Base-by-base conservation (phyloP, 2,329 filamentous ascomycete genomes). In the Chalara sp. region DNA sequence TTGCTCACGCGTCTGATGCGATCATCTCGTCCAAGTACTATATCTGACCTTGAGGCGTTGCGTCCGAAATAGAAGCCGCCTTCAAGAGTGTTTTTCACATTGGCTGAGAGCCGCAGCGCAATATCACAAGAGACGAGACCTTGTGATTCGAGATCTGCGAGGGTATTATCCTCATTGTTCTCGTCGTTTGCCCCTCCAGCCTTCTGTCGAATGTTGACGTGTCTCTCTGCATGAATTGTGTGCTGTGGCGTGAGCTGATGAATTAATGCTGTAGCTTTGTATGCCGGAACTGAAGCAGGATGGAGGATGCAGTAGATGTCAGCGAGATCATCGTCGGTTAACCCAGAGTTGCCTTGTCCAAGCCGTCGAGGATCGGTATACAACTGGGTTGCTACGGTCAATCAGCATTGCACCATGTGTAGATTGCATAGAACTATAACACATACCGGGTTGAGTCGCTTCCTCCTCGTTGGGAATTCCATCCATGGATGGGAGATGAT, bases 251-350 rank as follows among this genome's bases (percentile, higher is more conserved):
- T 67, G 6, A 62, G 56, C 7, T 69, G 57, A 8, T 78, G 75
- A 21, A 81, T 80, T 3, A 73, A 68, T 41, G 73, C 69, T 8
- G 58, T 82, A 59, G 91, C 87, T 56, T 75, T 73, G 56, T 85
- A 83, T 21, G 92, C 89, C 28, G 80, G 78, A 39, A 81, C 75
- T 2, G 89, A 88, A 57, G 81, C 81, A 8, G 92, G 91, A 59
- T 95, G 84, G 31, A 97, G 78, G 51, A 96, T 83, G 70, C 90
- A 95, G 57, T 96, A 81, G 59, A 96, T 89, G 69, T 96, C 91
- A 55, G 88, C 81, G 46, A 93, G 80, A 66, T 96, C 91, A 57
- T 87, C 80, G 59, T 91, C 85, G 48, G 80, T 85, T 54, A 96
- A 83, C 50, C 88, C 89, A 40, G 89, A 93, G 65, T 89, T 87